phyloP scores from a whole-genome alignment of 2,329 filamentous ascomycete genomes.

The Diatrype stigma region DNA sequence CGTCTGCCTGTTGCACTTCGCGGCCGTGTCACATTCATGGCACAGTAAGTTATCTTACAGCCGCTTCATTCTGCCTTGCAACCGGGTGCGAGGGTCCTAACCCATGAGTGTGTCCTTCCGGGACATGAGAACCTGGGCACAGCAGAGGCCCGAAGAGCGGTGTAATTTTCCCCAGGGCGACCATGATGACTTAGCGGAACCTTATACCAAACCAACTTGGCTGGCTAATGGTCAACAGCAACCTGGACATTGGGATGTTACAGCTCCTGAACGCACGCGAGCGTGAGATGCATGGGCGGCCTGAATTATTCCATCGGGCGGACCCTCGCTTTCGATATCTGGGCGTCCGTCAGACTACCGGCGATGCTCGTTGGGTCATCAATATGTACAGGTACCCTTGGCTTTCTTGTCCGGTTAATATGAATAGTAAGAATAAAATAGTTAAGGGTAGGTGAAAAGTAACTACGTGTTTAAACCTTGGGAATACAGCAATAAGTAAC shows the following conservation, averaged over 20 bases:
- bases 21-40: slow-evolving; percentile 12
- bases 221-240: slow-evolving; percentile 7
- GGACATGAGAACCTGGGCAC: slow-evolving; percentile 8
- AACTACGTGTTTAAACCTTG: too few species aligned
- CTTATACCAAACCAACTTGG: too few species aligned
- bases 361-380: slow-evolving; percentile 17
- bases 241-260: slow-evolving; percentile 18
- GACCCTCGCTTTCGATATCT: slow-evolving; percentile 15
- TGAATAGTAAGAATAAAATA: too few species aligned
- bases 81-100: slow-evolving; percentile 13
- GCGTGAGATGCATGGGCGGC: slow-evolving; percentile 17
- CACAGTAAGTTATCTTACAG: slow-evolving; percentile 21
- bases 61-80: slow-evolving; percentile 21
- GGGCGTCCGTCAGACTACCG: slow-evolving; percentile 11
- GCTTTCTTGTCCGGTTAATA: too few species aligned
- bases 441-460: too few species aligned
- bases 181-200: too few species aligned
- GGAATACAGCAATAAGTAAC: too few species aligned
- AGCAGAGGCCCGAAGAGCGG: slow-evolving; percentile 14
- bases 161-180: slow-evolving; percentile 6
- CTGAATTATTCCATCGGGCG: slow-evolving; percentile 14
- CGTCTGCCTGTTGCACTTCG: slow-evolving; percentile 8
- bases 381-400: too few species aligned
- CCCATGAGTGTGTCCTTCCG: slow-evolving; percentile 16
- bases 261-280: slow-evolving; percentile 18